Conservation (phyloP, 2,329 filamentous ascomycete species). For the Ilyonectria sp. region DNA sequence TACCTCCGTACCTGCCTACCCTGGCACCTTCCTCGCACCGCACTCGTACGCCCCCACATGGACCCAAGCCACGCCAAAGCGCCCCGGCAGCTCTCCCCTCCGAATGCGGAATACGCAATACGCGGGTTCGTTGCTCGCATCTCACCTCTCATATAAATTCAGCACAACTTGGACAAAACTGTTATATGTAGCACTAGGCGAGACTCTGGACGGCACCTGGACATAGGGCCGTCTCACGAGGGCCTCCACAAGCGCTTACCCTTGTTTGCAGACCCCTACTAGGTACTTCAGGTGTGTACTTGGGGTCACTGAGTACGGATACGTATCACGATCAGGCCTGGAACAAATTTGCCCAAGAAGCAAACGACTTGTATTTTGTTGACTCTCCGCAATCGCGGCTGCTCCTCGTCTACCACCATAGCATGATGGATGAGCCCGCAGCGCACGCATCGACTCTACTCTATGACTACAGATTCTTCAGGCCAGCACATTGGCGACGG, state of each 20-base stretch:
- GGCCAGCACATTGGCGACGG: slow-evolving; percentile 33
- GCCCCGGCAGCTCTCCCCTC: slow-evolving; percentile 2
- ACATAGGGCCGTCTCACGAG: background rate
- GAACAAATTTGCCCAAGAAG: slow-evolving; percentile 30
- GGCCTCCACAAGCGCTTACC: background rate
- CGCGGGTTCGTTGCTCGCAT: slow-evolving; percentile 4
- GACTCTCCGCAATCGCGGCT: slow-evolving; percentile 43
- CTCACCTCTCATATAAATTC: background rate
- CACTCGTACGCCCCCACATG: slow-evolving; percentile 24
- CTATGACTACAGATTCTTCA: slow-evolving; percentile 43
- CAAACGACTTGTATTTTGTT: slow-evolving; percentile 49
- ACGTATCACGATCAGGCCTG: background rate
- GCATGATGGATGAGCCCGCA: slow-evolving; percentile 37
- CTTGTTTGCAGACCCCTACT: background rate
- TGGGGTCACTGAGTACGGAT: background rate
- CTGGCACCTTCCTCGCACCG: slow-evolving; percentile 14
- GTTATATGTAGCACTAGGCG: background rate
- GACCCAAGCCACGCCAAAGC: slow-evolving; percentile 17
- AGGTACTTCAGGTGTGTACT: background rate
- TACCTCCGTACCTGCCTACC: slow-evolving; percentile 25
- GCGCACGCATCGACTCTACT: slow-evolving; percentile 44
- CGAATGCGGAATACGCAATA: background rate
- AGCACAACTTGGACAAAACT: background rate
- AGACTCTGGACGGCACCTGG: background rate
- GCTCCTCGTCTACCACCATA: slow-evolving; percentile 33